These are phyloP conservation scores for Scleroderma bovista DNA, from an alignment of 768 basidiomycete species.

Conservation along the genomic window DNA sequence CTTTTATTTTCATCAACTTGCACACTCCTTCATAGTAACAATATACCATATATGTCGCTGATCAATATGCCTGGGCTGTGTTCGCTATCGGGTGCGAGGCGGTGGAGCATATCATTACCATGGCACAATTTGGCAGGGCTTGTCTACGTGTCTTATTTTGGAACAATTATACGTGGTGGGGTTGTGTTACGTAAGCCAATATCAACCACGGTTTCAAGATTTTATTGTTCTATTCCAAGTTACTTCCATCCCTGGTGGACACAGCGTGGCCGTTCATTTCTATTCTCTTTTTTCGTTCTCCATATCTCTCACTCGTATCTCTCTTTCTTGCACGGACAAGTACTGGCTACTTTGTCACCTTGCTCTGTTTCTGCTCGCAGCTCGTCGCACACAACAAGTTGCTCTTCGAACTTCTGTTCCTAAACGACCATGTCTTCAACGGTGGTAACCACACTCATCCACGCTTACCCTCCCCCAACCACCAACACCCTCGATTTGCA, in stretches of 20 bases:
- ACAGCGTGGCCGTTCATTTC: slow-evolving; percentile 32
- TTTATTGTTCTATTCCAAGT: slow-evolving; percentile 16
- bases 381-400: too few species aligned
- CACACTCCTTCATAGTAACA: not conserved
- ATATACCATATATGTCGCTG: not conserved
- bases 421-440: slow-evolving; percentile 16
- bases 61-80: not conserved
- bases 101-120: not conserved
- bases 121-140: slow-evolving; percentile 30
- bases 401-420: not conserved
- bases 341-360: slow-evolving; percentile 11
- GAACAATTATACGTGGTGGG: slow-evolving; percentile 9
- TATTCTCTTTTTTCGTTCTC: slow-evolving; percentile 50
- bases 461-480: slow-evolving; percentile 29
- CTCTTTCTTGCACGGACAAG: not conserved
- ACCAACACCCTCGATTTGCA: slow-evolving; percentile 26
- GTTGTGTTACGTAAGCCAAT: not conserved
- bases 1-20: not conserved
- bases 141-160: slow-evolving; percentile 50
- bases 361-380: slow-evolving; percentile 1
- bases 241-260: slow-evolving; percentile 13
- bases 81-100: not conserved
- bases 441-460: slow-evolving; percentile 9
- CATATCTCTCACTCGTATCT: slow-evolving; percentile 8
- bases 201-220: not conserved